Conservation (phyloP, 371 early-diverging fungal genomes). For the Umbelopsis sp. region DNA sequence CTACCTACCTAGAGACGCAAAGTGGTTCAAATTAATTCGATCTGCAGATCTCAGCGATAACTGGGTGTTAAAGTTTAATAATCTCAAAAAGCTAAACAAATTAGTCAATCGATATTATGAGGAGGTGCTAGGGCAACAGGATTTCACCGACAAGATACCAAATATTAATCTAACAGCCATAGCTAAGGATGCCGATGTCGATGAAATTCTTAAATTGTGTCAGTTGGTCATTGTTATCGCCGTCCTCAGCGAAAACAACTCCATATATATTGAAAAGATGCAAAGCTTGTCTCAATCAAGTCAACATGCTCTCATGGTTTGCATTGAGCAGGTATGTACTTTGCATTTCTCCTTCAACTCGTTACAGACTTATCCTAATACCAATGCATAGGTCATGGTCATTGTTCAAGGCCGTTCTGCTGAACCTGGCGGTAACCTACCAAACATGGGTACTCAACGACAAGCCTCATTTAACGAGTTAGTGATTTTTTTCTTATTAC, state of each 20-base stretch:
- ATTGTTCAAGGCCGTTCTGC: conserved; percentile 14
- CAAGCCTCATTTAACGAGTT: background rate
- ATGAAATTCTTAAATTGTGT: conserved; percentile 80
- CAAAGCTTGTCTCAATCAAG: conserved; percentile 66
- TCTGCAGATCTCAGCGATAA: conserved; percentile 82
- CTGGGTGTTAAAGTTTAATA: conserved; percentile 93
- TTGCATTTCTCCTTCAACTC: background rate
- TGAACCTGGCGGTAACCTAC: conserved; percentile 4
- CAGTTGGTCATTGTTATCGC: conserved; percentile 82
- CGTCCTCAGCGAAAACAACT: conserved; percentile 81
- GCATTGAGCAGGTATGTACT: conserved; percentile 70
- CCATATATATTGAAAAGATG: conserved; percentile 80
- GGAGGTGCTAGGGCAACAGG: conserved; percentile 70
- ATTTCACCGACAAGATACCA: conserved; percentile 45
- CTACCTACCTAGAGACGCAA: conserved; percentile 65
- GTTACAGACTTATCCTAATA: background rate
- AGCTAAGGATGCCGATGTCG: conserved; percentile 74
- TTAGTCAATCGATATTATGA: conserved; percentile 84
- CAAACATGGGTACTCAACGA: background rate
- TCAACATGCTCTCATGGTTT: conserved; percentile 87
- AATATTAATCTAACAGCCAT: conserved; percentile 79
- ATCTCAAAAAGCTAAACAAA: conserved; percentile 85
- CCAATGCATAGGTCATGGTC: background rate
- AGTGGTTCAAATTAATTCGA: conserved; percentile 85
- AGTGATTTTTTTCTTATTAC: background rate